Base-by-base conservation (phyloP, 2,329 filamentous ascomycete species). In the Colletotrichum sublineola region DNA sequence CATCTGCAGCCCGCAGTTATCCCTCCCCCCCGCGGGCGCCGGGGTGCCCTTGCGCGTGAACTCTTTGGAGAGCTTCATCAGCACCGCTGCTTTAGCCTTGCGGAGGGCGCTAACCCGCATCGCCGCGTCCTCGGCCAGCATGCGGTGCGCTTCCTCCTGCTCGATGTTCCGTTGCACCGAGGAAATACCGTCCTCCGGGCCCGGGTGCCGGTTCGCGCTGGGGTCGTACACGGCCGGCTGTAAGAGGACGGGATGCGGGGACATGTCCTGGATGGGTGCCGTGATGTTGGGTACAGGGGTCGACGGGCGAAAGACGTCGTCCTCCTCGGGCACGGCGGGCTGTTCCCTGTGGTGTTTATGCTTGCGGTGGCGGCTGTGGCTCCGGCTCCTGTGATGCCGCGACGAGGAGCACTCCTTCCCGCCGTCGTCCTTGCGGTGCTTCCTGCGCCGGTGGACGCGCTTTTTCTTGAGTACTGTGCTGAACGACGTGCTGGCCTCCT, bases 191-290 rank as follows among this genome's bases (percentile, higher is more conserved):
- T 84, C 83, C 73, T 86, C 82, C 18, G 75, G 75, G n/a, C 48
- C 72, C 29, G 58, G 33, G 36, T 66, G 71, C 29, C 64, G 70
- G 40, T 75, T 72, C 36, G 74, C 74, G 48, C 46, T 67, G 40
- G 88, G 87, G 74, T 89, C 83, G 77, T 91, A 91, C 44, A 88
- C 86, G 15, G 86, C 86, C 2, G 89, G 88, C 76, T 88, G 88
- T 11, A 91, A 83, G 24, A 87, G 79, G 36, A 87, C 83, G 1
- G 87, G 87, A 68, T 86, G 84, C 12, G 86, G 85, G 36, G 84
- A 82, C n/a, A 82, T 79, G 66, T 82, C 78, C 55, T 88, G 83
- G 66, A 89, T 86, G 29, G 88, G 88, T 3, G 86, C 82, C 2
- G 84, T 84, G 78, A 89, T 87, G 75, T 81, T 75, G 38, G 80